Percentiles rank a stretch among this genome's conserved stretches.
These are phyloP conservation scores for Russula sp. DNA, from an alignment of 768 basidiomycete genomes.

Conservation along the genomic window DNA sequence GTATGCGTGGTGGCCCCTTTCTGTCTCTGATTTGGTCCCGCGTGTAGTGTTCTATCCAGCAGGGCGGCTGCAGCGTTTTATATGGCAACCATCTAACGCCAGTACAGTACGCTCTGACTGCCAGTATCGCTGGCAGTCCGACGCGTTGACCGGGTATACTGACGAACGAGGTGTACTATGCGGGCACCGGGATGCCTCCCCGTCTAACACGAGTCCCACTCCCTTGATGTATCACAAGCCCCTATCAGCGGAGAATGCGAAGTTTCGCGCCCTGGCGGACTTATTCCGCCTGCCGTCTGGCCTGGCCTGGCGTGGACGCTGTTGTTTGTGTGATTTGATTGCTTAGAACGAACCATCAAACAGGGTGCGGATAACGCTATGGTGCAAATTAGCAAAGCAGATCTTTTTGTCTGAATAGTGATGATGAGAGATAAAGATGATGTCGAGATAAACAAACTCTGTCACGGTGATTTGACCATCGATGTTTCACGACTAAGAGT, in stretches of 20 bases:
- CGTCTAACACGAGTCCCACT: conserved; percentile 10
- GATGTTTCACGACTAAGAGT: neutral
- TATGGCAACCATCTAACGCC: neutral
- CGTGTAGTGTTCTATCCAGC: conserved; percentile 6
- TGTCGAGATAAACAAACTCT: neutral
- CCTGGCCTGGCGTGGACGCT: neutral
- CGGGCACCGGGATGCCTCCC: neutral
- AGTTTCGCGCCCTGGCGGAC: conserved; percentile 9
- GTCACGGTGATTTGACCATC: neutral
- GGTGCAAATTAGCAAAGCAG: neutral
- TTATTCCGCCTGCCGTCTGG: conserved; percentile 3
- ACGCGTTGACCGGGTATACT: conserved; percentile 10
- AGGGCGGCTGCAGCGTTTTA: neutral
- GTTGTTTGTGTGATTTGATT: neutral
- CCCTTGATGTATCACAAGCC: conserved; percentile 9
- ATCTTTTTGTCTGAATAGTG: neutral
- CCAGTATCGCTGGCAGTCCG: conserved; percentile 6
- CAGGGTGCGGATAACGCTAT: conserved; percentile 21
- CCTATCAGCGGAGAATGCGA: conserved; percentile 21
- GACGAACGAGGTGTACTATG: conserved; percentile 13
- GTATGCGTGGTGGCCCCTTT: conserved; percentile 13
- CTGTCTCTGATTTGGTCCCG: conserved; percentile 10
- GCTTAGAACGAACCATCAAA: neutral
- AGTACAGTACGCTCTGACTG: too few relatives aligned
- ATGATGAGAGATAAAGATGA: neutral